Conservation (phyloP, 176 grass and related monocot species). For the barley (Hordeum vulgare) region MorexV3_pseudomolecules_assembly NC_058522.1:11301133-11301632, state of each 20-base stretch:
- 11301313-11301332: not conserved
- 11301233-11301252: conserved; percentile 19
- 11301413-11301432: not conserved
- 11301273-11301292: conserved; percentile 26
- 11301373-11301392: not conserved
- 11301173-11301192: conserved; percentile 8
- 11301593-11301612: not conserved
- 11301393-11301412: not conserved
- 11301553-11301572: not conserved
- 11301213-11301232: not conserved
- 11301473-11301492: not conserved
- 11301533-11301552: not conserved
- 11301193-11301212: conserved; percentile 15
- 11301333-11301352: not conserved
- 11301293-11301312: conserved; percentile 1
- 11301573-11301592: not conserved
- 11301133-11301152: not conserved
- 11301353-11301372: not conserved
- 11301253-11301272: conserved; percentile 23
- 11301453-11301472: not conserved
- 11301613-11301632: not conserved
- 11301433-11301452: not conserved
- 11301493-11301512: not conserved
- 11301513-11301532: not conserved
- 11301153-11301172: not conserved